These are phyloP conservation scores for Talaromyces sp. DNA, from an alignment of 2,329 filamentous ascomycete species.

Conservation along the genomic window DNA sequence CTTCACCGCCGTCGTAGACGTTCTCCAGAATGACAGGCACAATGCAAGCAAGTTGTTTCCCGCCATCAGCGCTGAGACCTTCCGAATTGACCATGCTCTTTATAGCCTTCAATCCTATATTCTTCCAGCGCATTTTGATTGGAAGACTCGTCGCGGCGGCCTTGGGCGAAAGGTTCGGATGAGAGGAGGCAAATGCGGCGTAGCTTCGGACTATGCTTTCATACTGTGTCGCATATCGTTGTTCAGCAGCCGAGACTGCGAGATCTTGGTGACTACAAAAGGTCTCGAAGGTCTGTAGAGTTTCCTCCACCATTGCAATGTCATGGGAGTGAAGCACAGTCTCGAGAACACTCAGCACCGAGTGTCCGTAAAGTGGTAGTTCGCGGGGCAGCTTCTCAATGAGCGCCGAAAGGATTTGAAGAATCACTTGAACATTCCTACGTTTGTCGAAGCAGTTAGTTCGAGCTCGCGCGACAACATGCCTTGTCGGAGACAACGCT, in stretches of 20 bases:
- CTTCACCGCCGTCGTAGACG: slow-evolving; percentile 62
- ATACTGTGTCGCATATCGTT: slow-evolving; percentile 76
- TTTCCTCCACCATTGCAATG: slow-evolving; percentile 89
- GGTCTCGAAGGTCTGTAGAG: slow-evolving; percentile 76
- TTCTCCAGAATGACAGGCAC: slow-evolving; percentile 85
- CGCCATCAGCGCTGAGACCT: slow-evolving; percentile 68
- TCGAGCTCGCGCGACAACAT: too few species aligned
- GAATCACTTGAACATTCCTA: slow-evolving; percentile 89
- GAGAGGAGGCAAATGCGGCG: slow-evolving; percentile 70
- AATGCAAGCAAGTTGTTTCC: slow-evolving; percentile 71
- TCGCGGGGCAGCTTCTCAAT: slow-evolving; percentile 92
- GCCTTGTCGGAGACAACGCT: neutral
- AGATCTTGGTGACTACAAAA: slow-evolving; percentile 88
- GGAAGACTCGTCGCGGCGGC: slow-evolving; percentile 60
- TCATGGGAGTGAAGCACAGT: slow-evolving; percentile 80
- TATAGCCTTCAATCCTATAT: slow-evolving; percentile 70
- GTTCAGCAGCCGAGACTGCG: slow-evolving; percentile 78
- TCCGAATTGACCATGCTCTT: slow-evolving; percentile 77
- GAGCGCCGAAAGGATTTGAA: slow-evolving; percentile 85
- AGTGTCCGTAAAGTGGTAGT: slow-evolving; percentile 79
- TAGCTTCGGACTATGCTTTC: slow-evolving; percentile 77
- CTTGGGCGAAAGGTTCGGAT: slow-evolving; percentile 42
- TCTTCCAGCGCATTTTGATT: slow-evolving; percentile 73
- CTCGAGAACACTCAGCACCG: slow-evolving; percentile 78
- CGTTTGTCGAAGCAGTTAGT: neutral